Conservation (phyloP, 495 filamentous ascomycete species). For the Annulohypoxylon stygium region DNA sequence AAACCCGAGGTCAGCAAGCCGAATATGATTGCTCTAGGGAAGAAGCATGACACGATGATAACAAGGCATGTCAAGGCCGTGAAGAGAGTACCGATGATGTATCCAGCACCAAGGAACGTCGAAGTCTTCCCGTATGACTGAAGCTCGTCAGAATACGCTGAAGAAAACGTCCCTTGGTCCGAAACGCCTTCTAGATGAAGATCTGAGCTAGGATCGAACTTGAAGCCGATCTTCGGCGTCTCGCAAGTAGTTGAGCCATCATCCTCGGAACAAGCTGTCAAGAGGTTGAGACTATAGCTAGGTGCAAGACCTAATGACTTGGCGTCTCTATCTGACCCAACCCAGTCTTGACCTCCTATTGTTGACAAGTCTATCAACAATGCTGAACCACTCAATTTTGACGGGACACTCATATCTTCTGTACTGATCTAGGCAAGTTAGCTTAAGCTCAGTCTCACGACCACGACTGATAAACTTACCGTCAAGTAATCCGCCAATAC, state of each 20-base stretch:
- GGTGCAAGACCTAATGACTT: constrained; percentile 49
- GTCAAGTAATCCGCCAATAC: constrained; percentile 49
- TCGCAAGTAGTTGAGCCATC: constrained; percentile 47
- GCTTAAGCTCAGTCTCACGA: neutral
- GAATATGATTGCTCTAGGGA: constrained; percentile 29
- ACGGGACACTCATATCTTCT: constrained; percentile 43
- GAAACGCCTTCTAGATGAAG: constrained; percentile 51
- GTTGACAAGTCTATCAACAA: constrained; percentile 50
- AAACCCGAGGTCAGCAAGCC: constrained; percentile 42
- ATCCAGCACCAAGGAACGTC: constrained; percentile 50
- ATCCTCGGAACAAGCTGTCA: constrained; percentile 52
- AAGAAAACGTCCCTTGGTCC: constrained; percentile 38
- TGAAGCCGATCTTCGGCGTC: constrained; percentile 47
- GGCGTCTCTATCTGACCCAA: constrained; percentile 49
- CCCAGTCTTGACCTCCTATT: constrained; percentile 50
- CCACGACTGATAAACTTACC: constrained; percentile 32
- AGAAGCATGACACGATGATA: constrained; percentile 46
- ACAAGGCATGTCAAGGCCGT: constrained; percentile 37
- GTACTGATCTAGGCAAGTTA: constrained; percentile 48
- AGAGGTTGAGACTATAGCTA: constrained; percentile 51
- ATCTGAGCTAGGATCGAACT: constrained; percentile 52
- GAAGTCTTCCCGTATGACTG: constrained; percentile 43
- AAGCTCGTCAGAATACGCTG: constrained; percentile 42
- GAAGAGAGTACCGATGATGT: constrained; percentile 48
- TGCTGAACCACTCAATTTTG: constrained; percentile 51